Evolutionary conservation across 768 basidiomycete species (phyloP), one percentile per base, ranked within the genome.

Genomic region (Suillus fuscotomentosus): DNA sequence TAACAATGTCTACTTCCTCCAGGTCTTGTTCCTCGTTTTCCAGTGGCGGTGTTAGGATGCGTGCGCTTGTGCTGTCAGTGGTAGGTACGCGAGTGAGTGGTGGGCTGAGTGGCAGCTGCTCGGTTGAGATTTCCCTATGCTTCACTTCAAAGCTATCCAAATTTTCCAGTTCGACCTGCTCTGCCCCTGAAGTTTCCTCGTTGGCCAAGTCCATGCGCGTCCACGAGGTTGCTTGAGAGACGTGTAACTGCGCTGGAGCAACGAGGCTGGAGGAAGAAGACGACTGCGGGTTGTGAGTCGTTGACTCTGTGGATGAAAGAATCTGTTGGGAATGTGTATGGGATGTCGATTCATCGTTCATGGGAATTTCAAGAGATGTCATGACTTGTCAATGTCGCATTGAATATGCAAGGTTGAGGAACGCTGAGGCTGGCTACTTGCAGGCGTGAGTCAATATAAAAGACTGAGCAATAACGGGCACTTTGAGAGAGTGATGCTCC

Each of bases 21-120:
- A 60, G 27, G 8, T 55, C n/a, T 60, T 60, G 15, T 48, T 62
- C 43, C 27, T 45, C 43, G 39, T 56, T 47, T 17, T 66, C 65
- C 39, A 64, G 43, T 57, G 42, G 42, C 42, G 59, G 41, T 41
- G 60, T 27, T 38, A 38, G 60, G 39, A 60, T 60, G 47, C 17
- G 54, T 41, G 31, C 24, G 41, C 60, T 50, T 34, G 51, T 61
- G 61, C 68, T 67, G 51, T 67, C 64, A 9, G 63, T 65, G 54
- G 70, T 71, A 34, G 67, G 70, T 11, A 69, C 71, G 50, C 70
- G 66, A 15, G 77, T 73, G 43, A 75, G 71, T 41, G 76, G 69
- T 22, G 70, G 78, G 34, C 77, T 78, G 4, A 71, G 75, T 51
- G 77, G 75, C 27, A 75, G 54, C 31, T 60, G 70, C 56, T 73